Base-by-base conservation (phyloP, 2,329 filamentous ascomycete genomes). In the Stachybotrys elegans region DNA sequence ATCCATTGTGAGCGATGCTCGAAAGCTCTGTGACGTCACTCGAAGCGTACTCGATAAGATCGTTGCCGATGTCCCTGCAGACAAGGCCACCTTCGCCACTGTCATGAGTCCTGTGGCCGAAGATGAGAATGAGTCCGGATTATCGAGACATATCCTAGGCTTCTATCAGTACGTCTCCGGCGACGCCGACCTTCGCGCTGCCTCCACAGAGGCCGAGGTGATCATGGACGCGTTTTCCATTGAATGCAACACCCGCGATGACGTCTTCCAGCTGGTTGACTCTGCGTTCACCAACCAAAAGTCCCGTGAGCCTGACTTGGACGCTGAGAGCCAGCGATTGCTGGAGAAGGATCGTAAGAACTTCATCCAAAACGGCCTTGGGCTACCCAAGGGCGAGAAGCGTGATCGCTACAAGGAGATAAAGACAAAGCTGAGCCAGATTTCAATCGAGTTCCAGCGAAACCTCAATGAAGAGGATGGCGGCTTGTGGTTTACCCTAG, bases 381-480 rank as follows among this genome's bases (percentile, higher is more conserved):
- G 25, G 14, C 25, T 29, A 9, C 25, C 25, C 9, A 29, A 29
- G 25, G 25, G 25, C 25, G 25, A 29, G 25, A 70, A 86, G 66
- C 68, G 84, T 47, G 83, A 87, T 55, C 75, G 83, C 31, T 29
- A 29, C 25, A 29, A 29, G 25, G 25, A 82, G 61, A 88, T 89
- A 69, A 87, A 86, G 75, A 84, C 84, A 72, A 69, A 83, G 21
- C 68, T 89, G 47, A 83, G 79, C 25, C 25, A 83, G 60, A 75
- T 88, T 52, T 71, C 75, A 54, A 88, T 88, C 48, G 72, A 78
- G 37, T 88, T 88, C 66, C 77, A 82, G 55, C 86, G 87, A 70
- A 83, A 81, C 53, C 67, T 89, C 43, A 88, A 88, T 56, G 84
- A 88, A 64, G 85, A 89, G 68, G 79, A 81, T 48, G 81, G 81